Conservation (phyloP, 306 rosid genomes). For the Trifolium fragiferum region DNA sequence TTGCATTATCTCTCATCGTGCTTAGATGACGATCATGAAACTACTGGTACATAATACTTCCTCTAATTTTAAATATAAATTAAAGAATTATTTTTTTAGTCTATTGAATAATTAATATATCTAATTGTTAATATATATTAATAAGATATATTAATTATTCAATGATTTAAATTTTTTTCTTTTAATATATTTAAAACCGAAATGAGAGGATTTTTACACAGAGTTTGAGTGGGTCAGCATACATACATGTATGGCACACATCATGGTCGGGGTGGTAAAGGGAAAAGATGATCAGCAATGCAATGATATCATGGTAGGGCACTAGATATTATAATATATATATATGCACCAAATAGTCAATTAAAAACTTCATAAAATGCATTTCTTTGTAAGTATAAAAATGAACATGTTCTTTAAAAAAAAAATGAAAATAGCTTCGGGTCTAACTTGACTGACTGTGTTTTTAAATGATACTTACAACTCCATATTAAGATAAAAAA, state of each 20-base stretch:
- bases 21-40: conserved; percentile 27
- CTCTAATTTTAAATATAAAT: too few relatives aligned
- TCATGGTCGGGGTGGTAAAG: conserved; percentile 15
- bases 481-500: too few relatives aligned
- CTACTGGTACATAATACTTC: neutral
- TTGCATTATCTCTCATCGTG: conserved; percentile 23
- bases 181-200: too few relatives aligned
- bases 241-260: conserved; percentile 32
- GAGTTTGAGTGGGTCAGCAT: conserved; percentile 34
- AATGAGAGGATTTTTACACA: neutral
- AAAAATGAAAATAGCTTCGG: too few relatives aligned
- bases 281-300: conserved; percentile 4
- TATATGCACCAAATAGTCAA: neutral
- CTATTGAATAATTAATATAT: too few relatives aligned
- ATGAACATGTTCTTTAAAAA: neutral
- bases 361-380: neutral
- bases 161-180: too few relatives aligned
- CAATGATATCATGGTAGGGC: conserved; percentile 31
- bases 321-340: conserved; percentile 5
- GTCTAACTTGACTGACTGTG: too few relatives aligned
- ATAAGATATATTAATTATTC: too few relatives aligned
- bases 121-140: too few relatives aligned
- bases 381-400: neutral
- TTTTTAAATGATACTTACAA: too few relatives aligned
- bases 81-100: too few relatives aligned